Percentiles rank a stretch among this genome's conserved stretches.
Conservation (phyloP, 169 alveolate genomes). For the Plasmodium gonderi region DNA sequence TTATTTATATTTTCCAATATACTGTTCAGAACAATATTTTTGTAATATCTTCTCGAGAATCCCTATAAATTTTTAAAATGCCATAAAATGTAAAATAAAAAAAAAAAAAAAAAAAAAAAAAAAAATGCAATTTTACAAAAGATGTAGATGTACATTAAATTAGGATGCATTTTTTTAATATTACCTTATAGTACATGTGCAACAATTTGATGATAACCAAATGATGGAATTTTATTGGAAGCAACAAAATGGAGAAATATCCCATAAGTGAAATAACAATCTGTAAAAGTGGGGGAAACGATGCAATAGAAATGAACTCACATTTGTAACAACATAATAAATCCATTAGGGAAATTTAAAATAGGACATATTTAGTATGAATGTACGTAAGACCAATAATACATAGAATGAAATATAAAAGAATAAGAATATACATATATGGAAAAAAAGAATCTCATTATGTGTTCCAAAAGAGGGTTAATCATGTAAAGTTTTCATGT, state of each 20-base stretch:
- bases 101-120: background rate
- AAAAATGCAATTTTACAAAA: background rate
- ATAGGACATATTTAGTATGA: too few relatives aligned
- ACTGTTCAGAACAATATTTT: conserved; percentile 43
- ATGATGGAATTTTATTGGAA: conserved; percentile 66
- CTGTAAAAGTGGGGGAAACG: conserved; percentile 25
- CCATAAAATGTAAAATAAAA: background rate
- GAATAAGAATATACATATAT: too few relatives aligned
- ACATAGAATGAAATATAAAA: too few relatives aligned
- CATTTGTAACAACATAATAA: background rate
- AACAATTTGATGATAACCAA: conserved; percentile 58
- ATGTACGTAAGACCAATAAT: too few relatives aligned
- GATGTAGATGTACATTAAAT: background rate
- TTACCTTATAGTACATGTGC: conserved; percentile 65
- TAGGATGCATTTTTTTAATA: background rate
- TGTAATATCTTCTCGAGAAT: conserved; percentile 63
- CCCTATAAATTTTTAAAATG: conserved; percentile 25
- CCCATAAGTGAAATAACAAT: conserved; percentile 47
- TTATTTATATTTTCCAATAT: conserved; percentile 64
- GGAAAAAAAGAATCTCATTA: background rate
- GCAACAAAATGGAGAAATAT: conserved; percentile 37
- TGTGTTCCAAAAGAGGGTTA: background rate
- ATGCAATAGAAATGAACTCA: background rate
- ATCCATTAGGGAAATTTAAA: background rate
- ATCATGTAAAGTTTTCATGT: background rate